Evolutionary conservation across 1,139 yeast species (phyloP).

Genomic region (Nakaseomyces glabratus): DNA sequence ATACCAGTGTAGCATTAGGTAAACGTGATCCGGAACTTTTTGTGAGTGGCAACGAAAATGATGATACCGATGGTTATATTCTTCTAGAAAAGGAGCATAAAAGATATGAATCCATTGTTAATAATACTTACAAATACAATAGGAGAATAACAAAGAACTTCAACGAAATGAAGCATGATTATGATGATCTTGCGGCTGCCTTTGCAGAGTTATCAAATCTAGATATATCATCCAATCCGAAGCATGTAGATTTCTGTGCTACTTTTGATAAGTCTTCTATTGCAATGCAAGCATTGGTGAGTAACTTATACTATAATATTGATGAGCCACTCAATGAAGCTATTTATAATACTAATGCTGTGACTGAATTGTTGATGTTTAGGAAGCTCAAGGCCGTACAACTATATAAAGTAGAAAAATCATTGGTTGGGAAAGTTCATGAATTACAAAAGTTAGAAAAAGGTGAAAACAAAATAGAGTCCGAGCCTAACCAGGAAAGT

Average conservation of each 20-base stretch:
- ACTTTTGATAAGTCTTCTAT: constrained; percentile 66
- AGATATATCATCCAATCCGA: constrained; percentile 40
- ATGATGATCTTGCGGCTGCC: constrained; percentile 36
- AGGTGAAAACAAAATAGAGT: no score
- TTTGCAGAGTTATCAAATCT: constrained; percentile 47
- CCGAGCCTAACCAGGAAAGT: no score
- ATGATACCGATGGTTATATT: constrained; percentile 9
- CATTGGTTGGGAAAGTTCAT: constrained; percentile 24
- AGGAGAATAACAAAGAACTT: constrained; percentile 54
- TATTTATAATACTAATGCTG: constrained; percentile 63
- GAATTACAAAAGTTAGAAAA: neutral
- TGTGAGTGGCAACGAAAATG: constrained; percentile 20
- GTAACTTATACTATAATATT: constrained; percentile 60
- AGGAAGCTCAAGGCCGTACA: constrained; percentile 65
- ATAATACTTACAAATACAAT: constrained; percentile 54
- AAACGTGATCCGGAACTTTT: constrained; percentile 1
- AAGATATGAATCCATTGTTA: constrained; percentile 48
- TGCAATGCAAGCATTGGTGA: constrained; percentile 58
- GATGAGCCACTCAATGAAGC: constrained; percentile 81
- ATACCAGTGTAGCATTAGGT: constrained; percentile 6
- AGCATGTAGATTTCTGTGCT: constrained; percentile 73
- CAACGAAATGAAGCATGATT: constrained; percentile 46
- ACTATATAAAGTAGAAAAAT: constrained; percentile 38
- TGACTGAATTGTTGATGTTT: constrained; percentile 59
- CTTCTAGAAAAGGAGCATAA: constrained; percentile 35